Evolutionary conservation across 371 early-diverging fungal genomes (phyloP).

Genomic region (Saksenaea vasiformis): DNA sequence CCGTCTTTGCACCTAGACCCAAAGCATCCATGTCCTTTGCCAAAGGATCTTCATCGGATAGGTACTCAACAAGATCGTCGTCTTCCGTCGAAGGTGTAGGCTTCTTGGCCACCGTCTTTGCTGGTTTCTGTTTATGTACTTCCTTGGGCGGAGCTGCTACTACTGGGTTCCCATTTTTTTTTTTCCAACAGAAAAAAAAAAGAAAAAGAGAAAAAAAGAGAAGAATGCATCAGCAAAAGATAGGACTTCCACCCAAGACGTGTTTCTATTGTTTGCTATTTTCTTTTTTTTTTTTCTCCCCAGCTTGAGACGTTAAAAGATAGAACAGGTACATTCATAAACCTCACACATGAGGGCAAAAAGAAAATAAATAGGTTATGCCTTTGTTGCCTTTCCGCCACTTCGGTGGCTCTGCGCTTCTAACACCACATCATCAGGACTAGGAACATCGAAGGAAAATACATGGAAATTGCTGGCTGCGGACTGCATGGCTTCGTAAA

Average conservation of each 20-base stretch:
- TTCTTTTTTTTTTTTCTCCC: conserved; percentile 6
- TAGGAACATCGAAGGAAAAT: conserved; percentile 77
- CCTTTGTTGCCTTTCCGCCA: conserved; percentile 8
- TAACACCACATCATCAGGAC: conserved; percentile 83
- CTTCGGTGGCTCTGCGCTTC: conserved; percentile 58
- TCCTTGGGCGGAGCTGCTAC: background rate
- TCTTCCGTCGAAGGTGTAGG: conserved; percentile 8
- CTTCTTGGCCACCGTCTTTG: conserved; percentile 15
- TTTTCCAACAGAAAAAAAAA: background rate
- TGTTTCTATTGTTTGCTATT: background rate
- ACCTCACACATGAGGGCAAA: conserved; percentile 7
- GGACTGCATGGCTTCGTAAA: conserved; percentile 28
- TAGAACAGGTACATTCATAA: background rate
- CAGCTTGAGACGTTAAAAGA: conserved; percentile 10
- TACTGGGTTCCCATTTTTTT: background rate
- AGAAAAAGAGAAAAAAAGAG: conserved; percentile 3
- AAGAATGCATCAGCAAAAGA: background rate
- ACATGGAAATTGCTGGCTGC: conserved; percentile 26
- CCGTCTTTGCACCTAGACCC: conserved; percentile 32
- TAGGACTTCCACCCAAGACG: background rate
- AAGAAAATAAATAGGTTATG: background rate
- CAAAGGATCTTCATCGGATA: conserved; percentile 49
- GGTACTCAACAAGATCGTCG: conserved; percentile 47
- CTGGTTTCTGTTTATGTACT: conserved; percentile 4
- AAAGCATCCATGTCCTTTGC: conserved; percentile 55